These are phyloP conservation scores for Camellia lanceoleosa DNA, from an alignment of 148 eudicot species.

Conservation along the genomic window DNA sequence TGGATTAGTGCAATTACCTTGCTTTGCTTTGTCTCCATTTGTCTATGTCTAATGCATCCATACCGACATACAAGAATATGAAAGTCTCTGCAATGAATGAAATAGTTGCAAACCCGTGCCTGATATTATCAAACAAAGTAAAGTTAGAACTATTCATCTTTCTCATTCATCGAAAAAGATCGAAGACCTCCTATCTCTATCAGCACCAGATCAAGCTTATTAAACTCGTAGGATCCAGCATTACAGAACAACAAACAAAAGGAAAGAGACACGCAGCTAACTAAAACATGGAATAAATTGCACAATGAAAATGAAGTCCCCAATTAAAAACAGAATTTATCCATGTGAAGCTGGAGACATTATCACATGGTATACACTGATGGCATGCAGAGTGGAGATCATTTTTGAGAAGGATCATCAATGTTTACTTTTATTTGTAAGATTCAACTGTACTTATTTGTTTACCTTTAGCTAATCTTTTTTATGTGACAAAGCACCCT, in stretches of 20 bases:
- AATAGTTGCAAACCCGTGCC: constrained; percentile 85
- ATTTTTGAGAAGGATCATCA: neutral
- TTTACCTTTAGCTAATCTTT: neutral
- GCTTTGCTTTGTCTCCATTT: constrained; percentile 65
- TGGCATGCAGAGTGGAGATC: neutral
- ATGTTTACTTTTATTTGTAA: too few species aligned
- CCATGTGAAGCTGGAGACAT: constrained; percentile 1
- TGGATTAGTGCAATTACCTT: constrained; percentile 40
- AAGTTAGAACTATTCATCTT: constrained; percentile 6
- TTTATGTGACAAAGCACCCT: neutral
- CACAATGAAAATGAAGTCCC: neutral
- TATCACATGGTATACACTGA: neutral
- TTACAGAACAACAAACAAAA: neutral
- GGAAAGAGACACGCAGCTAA: neutral
- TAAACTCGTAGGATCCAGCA: neutral
- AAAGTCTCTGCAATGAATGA: constrained; percentile 86
- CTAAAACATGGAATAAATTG: constrained; percentile 1
- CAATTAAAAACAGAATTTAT: neutral
- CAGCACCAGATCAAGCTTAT: neutral
- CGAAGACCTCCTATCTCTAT: neutral
- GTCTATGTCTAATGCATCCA: constrained; percentile 87
- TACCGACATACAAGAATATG: constrained; percentile 87
- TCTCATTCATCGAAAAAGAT: neutral
- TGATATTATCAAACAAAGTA: constrained; percentile 29
- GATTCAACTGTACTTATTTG: neutral